phyloP scores from a whole-genome alignment of 2,329 filamentous ascomycete genomes.

The Rhynchosporium secalis region DNA sequence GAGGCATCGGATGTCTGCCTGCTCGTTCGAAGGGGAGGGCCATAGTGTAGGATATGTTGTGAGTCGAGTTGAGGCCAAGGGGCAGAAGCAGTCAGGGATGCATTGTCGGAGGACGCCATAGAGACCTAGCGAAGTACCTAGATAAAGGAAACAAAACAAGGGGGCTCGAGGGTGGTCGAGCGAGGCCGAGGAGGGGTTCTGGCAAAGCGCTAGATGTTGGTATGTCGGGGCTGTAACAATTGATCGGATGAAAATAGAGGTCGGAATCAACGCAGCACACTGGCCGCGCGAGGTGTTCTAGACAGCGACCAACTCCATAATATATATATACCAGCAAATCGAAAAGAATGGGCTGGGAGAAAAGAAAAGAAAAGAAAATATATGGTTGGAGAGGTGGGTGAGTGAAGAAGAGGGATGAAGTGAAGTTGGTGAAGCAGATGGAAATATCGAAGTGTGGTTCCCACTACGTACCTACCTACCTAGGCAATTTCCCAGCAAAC shows the following conservation, averaged over 20 bases:
- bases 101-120: conserved; percentile 21
- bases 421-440: neutral
- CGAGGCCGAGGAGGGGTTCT: conserved; percentile 5
- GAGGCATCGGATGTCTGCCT: conserved; percentile 29
- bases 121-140: neutral
- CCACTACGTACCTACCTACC: neutral
- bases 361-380: neutral
- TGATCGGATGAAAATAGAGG: neutral
- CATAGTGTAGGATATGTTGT: conserved; percentile 34
- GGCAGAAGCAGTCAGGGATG: conserved; percentile 22
- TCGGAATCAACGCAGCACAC: neutral
- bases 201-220: neutral
- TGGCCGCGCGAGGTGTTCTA: neutral
- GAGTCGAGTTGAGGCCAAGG: conserved; percentile 30
- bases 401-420: neutral
- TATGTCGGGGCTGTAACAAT: neutral
- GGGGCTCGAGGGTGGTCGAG: conserved; percentile 11
- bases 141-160: neutral
- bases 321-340: neutral
- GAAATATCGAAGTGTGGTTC: conserved; percentile 10
- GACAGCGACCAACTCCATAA: conserved; percentile 4
- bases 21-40: conserved; percentile 15
- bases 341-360: neutral
- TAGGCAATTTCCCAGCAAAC: neutral
- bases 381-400: neutral